Evolutionary conservation across 352 stramenopile genomes (phyloP).

Genomic region (Plasmopara viticola): DNA sequence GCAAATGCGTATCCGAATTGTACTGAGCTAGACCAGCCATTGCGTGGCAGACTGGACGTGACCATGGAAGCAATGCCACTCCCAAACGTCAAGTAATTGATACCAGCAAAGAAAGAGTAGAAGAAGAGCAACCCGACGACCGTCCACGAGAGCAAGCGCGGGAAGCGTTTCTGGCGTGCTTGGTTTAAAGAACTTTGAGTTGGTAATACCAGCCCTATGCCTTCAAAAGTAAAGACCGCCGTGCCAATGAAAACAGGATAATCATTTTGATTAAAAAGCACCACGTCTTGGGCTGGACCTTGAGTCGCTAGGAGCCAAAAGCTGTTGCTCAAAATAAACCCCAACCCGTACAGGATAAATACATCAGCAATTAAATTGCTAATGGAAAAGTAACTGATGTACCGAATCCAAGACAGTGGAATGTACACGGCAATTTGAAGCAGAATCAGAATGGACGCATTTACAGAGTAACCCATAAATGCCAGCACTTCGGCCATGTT

Average conservation of each 20-base stretch:
- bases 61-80: conserved; percentile 56
- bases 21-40: conserved; percentile 66
- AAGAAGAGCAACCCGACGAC: conserved; percentile 70
- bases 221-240: conserved; percentile 77
- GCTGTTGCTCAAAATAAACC: conserved; percentile 69
- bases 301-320: conserved; percentile 49
- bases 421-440: conserved; percentile 72
- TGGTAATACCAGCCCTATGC: conserved; percentile 72
- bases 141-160: conserved; percentile 45
- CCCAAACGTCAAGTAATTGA: conserved; percentile 80
- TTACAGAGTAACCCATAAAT: conserved; percentile 39
- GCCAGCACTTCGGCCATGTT: conserved; percentile 68
- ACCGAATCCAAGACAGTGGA: conserved; percentile 76
- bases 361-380: conserved; percentile 80
- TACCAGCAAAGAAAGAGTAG: conserved; percentile 74
- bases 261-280: conserved; percentile 62
- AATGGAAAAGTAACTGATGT: conserved; percentile 84
- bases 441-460: conserved; percentile 57
- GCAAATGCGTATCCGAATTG: conserved; percentile 75
- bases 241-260: conserved; percentile 79
- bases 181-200: conserved; percentile 64
- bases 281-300: conserved; percentile 40
- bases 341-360: conserved; percentile 78
- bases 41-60: conserved; percentile 63
- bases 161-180: conserved; percentile 59